phyloP scores from a whole-genome alignment of 805 yeast genomes.

The Candida dajiaensis region DNA sequence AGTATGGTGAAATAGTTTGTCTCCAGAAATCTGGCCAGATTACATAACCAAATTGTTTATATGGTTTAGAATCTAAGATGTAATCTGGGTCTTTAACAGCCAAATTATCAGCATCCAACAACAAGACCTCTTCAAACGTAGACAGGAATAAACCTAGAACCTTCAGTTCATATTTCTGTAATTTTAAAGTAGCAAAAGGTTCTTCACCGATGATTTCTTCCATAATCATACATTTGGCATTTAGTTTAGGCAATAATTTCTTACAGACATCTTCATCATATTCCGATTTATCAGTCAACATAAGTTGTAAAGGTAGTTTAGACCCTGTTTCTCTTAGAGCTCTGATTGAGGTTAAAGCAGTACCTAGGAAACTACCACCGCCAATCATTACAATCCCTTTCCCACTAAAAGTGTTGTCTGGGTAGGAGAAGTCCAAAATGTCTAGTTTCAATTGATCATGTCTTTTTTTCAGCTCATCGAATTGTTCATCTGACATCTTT shows the following conservation, averaged over 20 bases:
- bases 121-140: conserved; percentile 38
- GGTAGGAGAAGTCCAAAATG: conserved; percentile 13
- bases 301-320: conserved; percentile 36
- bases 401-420: conserved; percentile 19
- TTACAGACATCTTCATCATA: conserved; percentile 41
- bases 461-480: conserved; percentile 14
- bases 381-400: conserved; percentile 35
- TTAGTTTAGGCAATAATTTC: conserved; percentile 31
- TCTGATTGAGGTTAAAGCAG: conserved; percentile 32
- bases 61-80: conserved; percentile 41
- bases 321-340: conserved; percentile 38
- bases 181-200: conserved; percentile 12
- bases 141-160: conserved; percentile 39
- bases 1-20: conserved; percentile 57
- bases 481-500: conserved; percentile 15
- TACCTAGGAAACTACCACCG: conserved; percentile 39
- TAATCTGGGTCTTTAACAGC: conserved; percentile 41
- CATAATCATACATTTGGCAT: conserved; percentile 37
- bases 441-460: conserved; percentile 17
- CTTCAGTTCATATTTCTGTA: conserved; percentile 24
- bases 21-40: conserved; percentile 72
- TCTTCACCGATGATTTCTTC: conserved; percentile 30
- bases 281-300: conserved; percentile 34
- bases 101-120: conserved; percentile 43
- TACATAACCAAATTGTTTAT: conserved; percentile 39